Percentiles rank a stretch among this genome's conserved stretches.
phyloP scores from a whole-genome alignment of 495 filamentous ascomycete species.

The Thermochaetoides thermophila region DNA sequence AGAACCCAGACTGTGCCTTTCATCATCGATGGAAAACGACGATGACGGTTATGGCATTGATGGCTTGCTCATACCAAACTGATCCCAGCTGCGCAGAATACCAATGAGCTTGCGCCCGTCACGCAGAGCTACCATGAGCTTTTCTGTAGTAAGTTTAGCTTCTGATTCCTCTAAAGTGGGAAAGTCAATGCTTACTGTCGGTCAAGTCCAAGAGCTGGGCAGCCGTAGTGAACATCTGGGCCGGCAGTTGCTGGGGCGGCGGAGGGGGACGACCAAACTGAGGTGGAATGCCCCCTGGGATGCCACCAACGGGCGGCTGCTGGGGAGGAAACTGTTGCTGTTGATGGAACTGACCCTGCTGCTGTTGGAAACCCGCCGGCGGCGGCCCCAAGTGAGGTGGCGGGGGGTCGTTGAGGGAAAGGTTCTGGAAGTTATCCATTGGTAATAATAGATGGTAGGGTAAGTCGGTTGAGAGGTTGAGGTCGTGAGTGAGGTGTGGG shows the following conservation, averaged over 20 bases:
- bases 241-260: slow-evolving; percentile 46
- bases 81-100: slow-evolving; percentile 90
- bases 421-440: too few species aligned
- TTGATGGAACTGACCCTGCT: too few species aligned
- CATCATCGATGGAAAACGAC: too few species aligned
- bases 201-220: slow-evolving; percentile 89
- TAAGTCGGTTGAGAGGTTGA: too few species aligned
- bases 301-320: slow-evolving; percentile 8
- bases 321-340: slow-evolving; percentile 14
- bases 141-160: slow-evolving; percentile 45
- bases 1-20: too few species aligned
- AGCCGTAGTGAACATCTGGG: slow-evolving; percentile 97
- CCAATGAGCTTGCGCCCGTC: slow-evolving; percentile 90
- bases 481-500: too few species aligned
- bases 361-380: too few species aligned
- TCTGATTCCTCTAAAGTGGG: not conserved
- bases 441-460: too few species aligned
- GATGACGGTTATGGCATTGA: too few species aligned
- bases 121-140: slow-evolving; percentile 74
- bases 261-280: slow-evolving; percentile 21
- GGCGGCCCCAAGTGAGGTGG: not conserved
- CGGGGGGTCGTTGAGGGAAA: not conserved
- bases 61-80: slow-evolving; percentile 61
- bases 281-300: slow-evolving; percentile 13
- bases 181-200: slow-evolving; percentile 77